These are phyloP conservation scores for Ambrosia trifida DNA, from an alignment of 129 eudicot genomes.

Conservation along the genomic window DNA sequence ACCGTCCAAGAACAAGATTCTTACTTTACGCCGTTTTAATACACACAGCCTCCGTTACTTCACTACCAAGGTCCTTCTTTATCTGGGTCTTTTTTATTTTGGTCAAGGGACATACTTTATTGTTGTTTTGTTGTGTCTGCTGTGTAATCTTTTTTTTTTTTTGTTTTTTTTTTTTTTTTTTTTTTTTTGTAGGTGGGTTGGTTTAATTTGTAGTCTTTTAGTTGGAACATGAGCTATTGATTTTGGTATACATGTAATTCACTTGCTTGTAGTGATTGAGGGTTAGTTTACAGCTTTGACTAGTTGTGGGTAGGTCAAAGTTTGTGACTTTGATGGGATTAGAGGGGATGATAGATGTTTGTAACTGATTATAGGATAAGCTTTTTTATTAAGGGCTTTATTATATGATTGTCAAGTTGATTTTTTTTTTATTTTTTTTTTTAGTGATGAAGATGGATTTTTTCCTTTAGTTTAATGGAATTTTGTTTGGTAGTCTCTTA, in stretches of 20 bases:
- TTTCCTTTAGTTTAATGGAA: too few relatives aligned
- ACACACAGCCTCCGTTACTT: conserved; percentile 28
- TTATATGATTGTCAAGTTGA: conserved; percentile 13
- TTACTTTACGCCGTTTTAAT: conserved; percentile 30
- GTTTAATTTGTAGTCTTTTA: too few relatives aligned
- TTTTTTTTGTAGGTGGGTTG: too few relatives aligned
- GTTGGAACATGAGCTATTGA: not conserved
- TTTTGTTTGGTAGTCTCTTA: too few relatives aligned
- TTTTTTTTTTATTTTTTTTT: too few relatives aligned
- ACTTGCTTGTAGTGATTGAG: not conserved
- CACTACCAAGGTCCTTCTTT: conserved; percentile 23
- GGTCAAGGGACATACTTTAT: not conserved
- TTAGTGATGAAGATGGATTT: not conserved
- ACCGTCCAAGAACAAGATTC: conserved; percentile 27
- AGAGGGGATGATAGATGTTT: not conserved
- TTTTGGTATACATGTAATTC: not conserved
- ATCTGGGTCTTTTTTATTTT: not conserved
- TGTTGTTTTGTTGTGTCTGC: not conserved
- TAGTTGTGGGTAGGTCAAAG: conserved; percentile 13
- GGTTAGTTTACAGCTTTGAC: conserved; percentile 9
- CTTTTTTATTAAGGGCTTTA: too few relatives aligned
- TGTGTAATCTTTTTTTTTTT: not conserved
- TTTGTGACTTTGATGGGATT: conserved; percentile 8
- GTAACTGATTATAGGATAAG: conserved; percentile 29
- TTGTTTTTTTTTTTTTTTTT: too few relatives aligned